A percentile compares a stretch with the other conserved stretches of the same genome.
Evolutionary conservation across 2,329 filamentous ascomycete species (phyloP).

Genomic region (Sporothrix brasiliensis): DNA sequence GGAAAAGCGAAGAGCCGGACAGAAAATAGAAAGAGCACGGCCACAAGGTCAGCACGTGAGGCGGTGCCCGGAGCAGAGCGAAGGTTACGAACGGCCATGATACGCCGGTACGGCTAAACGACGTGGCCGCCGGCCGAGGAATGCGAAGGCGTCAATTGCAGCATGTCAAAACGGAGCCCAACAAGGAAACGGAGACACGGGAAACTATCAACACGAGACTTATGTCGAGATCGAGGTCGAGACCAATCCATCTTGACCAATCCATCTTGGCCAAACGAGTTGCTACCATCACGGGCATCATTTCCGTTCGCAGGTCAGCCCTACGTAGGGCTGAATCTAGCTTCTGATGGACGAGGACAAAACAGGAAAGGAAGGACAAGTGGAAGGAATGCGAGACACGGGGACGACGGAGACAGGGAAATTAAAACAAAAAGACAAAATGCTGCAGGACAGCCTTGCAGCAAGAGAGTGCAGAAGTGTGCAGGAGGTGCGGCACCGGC

Average conservation of each 20-base stretch:
- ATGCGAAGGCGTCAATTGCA: neutral
- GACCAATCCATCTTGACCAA: neutral
- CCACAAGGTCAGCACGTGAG: conserved; percentile 14
- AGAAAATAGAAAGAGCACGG: neutral
- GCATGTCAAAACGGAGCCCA: neutral
- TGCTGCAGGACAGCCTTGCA: neutral
- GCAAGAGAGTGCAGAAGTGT: neutral
- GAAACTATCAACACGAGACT: neutral
- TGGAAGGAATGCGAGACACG: neutral
- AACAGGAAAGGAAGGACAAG: conserved; percentile 12
- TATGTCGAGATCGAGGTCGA: neutral
- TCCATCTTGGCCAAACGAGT: neutral
- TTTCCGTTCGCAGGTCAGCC: conserved; percentile 24
- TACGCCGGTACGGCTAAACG: conserved; percentile 1
- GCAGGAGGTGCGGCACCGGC: neutral
- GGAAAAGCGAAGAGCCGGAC: neutral
- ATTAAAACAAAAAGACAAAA: neutral
- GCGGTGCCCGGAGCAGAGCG: neutral
- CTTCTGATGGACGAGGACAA: neutral
- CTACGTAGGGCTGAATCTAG: conserved; percentile 31
- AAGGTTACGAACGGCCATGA: neutral
- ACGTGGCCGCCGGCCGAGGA: neutral
- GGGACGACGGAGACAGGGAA: neutral
- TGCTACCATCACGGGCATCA: conserved; percentile 10
- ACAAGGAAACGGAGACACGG: neutral